phyloP scores from a whole-genome alignment of 1,284 basidiomycete genomes.

The Ustanciosporium gigantosporum region DNA sequence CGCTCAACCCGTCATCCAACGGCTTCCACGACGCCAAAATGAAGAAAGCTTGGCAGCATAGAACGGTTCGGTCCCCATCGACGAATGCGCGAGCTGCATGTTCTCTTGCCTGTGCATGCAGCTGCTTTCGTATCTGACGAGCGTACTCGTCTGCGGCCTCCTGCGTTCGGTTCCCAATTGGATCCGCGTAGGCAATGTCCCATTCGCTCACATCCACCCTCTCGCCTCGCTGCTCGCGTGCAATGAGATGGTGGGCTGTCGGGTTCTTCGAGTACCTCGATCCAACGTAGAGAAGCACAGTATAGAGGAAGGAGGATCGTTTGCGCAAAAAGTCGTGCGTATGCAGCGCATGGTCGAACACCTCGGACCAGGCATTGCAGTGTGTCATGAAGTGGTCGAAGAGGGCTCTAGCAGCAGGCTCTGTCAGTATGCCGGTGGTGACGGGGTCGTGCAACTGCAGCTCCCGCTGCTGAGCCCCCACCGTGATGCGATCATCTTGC shows the following conservation, averaged over 20 bases:
- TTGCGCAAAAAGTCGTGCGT: slow-evolving; percentile 43
- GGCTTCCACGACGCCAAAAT: slow-evolving; percentile 40
- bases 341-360: slow-evolving; percentile 29
- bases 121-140: slow-evolving; percentile 17
- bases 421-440: slow-evolving; percentile 26
- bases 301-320: slow-evolving; percentile 40
- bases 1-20: slow-evolving; percentile 35
- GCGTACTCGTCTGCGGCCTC: slow-evolving; percentile 27
- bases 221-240: slow-evolving; percentile 18
- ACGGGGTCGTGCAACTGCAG: slow-evolving; percentile 28
- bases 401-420: slow-evolving; percentile 29
- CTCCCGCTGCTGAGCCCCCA: slow-evolving; percentile 16
- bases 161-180: slow-evolving; percentile 6
- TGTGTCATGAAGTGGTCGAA: slow-evolving; percentile 35
- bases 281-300: slow-evolving; percentile 34
- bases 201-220: slow-evolving; percentile 10
- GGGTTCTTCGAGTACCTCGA: slow-evolving; percentile 16
- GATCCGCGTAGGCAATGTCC: slow-evolving; percentile 25
- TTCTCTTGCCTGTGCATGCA: slow-evolving; percentile 26
- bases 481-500: slow-evolving; percentile 19
- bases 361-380: slow-evolving; percentile 27
- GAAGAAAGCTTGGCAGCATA: slow-evolving; percentile 39
- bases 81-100: slow-evolving; percentile 39
- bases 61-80: slow-evolving; percentile 36
- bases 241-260: slow-evolving; percentile 28